These are phyloP conservation scores for Capronia epimyces DNA, from an alignment of 2,329 filamentous ascomycete genomes.

Conservation along the genomic window DNA sequence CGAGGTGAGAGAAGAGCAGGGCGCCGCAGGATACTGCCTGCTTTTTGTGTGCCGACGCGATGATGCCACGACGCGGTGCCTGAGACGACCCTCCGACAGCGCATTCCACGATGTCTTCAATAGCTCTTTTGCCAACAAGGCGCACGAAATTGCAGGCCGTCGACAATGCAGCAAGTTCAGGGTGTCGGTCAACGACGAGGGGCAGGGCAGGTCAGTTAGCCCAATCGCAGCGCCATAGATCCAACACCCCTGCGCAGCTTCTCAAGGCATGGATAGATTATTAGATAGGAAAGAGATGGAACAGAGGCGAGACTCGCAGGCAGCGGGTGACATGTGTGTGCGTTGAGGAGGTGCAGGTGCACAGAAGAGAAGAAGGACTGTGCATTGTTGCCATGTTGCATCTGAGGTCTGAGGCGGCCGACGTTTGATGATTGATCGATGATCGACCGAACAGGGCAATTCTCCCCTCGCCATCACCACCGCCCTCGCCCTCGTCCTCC, in stretches of 20 bases:
- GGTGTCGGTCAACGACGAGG: constrained; percentile 3
- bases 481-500: neutral
- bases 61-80: neutral
- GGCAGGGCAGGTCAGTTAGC: neutral
- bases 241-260: neutral
- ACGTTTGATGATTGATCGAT: too few relatives aligned
- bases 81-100: neutral
- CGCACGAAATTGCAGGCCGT: neutral
- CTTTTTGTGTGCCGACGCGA: neutral
- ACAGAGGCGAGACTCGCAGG: too few relatives aligned
- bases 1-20: neutral
- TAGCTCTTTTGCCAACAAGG: neutral
- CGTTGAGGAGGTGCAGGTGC: neutral
- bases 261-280: neutral
- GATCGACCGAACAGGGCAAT: neutral
- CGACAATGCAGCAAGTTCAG: neutral
- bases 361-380: neutral
- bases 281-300: neutral
- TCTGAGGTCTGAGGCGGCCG: neutral
- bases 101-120: neutral
- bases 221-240: constrained; percentile 10
- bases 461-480: neutral
- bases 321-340: neutral
- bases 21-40: neutral
- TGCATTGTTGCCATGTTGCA: neutral